A percentile compares a stretch with the other conserved stretches of the same genome.
Evolutionary conservation across 176 grass and related monocot genomes (phyloP).

Genomic region (Carex kokanica): DNA sequence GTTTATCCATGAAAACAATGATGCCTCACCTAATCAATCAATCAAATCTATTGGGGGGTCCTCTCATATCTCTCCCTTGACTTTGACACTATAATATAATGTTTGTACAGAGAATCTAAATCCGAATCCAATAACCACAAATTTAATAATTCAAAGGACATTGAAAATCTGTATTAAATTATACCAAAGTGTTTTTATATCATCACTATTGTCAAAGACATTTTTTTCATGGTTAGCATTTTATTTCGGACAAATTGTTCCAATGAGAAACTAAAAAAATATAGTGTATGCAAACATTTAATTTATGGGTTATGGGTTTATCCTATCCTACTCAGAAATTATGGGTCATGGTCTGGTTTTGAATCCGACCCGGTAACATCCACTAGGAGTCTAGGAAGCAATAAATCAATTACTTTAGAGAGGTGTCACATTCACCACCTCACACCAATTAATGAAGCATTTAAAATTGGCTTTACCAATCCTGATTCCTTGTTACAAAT

Average conservation of each 20-base stretch:
- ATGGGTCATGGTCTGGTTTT: background rate
- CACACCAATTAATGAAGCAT: conserved; percentile 6
- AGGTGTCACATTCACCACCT: conserved; percentile 13
- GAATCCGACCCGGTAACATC: background rate
- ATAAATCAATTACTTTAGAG: conserved; percentile 6
- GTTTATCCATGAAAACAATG: conserved; percentile 13
- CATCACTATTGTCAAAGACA: background rate
- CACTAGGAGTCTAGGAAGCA: conserved; percentile 10
- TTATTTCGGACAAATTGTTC: background rate
- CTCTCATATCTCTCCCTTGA: conserved; percentile 14
- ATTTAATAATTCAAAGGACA: background rate
- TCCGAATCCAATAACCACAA: background rate
- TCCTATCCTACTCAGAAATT: background rate
- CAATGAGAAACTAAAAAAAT: background rate
- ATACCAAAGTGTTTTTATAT: background rate
- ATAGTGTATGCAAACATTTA: too few species aligned
- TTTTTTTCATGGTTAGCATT: background rate
- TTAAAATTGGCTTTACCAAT: conserved; percentile 1
- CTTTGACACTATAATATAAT: conserved; percentile 6
- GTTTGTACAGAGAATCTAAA: background rate
- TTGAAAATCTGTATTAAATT: background rate
- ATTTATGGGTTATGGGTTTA: background rate
- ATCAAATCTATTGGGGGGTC: conserved; percentile 3
- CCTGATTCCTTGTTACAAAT: conserved; percentile 2
- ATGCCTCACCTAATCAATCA: conserved; percentile 5